Base-by-base conservation (phyloP, 2,329 filamentous ascomycete genomes). In the Rhynchosporium graminicola region DNA sequence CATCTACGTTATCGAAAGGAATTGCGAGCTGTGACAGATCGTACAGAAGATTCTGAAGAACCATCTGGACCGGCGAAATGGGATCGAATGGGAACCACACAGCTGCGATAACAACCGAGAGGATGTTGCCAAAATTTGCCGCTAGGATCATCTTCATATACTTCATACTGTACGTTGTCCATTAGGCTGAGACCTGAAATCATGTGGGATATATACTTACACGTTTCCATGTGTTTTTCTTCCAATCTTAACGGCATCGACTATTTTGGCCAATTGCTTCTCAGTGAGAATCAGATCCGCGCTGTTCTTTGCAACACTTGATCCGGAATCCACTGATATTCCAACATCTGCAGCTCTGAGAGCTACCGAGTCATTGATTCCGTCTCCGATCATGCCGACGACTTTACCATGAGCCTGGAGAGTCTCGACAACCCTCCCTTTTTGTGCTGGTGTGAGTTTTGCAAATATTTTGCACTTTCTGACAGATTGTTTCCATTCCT, bases 371-470 rank as follows among this genome's bases (percentile, higher is more conserved):
- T 65, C 64, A 42, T 61, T 65, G 42, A 64, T 64, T 6, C 64
- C 64, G 48, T 65, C 61, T 31, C 64, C 61, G 7, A 65, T 46
- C 61, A 65, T 65, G 3, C 64, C 64, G 28, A 64, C 59, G 47
- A 64, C 56, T 29, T 65, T 43, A 6, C 55, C 43, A 29, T 62
- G 42, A 28, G n/a, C 52, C 69, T 77, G 80, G 46, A 85, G 68
- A 0, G 79, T 26, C 5, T 55, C 45, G 46, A 66, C 57, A 10
- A 61, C 61, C 46, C 59, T 28, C 15, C 52, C 59, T 61, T 13
- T 56, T 45, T 1, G 74, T 74, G 4, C 77, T 65, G 5, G 70
- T 58, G 6, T 65, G 63, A 66, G 62, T 20, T 66, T 66, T 9
- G 64, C 62, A 40, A 57, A 64, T 13, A 66, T 4, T 51, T 64